Percentiles rank a stretch among this genome's conserved stretches.
phyloP scores from a whole-genome alignment of 495 filamentous ascomycete genomes.

The Xanthoparmelia taractica region DNA sequence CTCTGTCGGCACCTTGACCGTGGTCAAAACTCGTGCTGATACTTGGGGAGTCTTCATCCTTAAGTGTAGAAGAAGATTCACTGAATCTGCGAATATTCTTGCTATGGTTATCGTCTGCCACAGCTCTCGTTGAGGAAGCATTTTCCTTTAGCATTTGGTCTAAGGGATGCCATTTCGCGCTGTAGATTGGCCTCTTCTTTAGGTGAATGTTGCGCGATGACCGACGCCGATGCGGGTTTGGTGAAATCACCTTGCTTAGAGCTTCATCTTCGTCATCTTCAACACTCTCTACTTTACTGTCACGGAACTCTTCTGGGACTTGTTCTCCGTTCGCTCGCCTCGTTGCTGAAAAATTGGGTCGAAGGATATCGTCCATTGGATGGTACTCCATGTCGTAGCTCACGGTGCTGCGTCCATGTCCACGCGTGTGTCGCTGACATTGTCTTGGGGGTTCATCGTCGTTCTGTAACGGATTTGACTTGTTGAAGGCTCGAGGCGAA shows the following conservation, averaged over 20 bases:
- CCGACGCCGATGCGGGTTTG: background rate
- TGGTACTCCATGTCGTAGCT: conserved; percentile 32
- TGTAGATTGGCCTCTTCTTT: background rate
- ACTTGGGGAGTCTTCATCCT: background rate
- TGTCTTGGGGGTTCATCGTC: background rate
- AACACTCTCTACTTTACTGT: background rate
- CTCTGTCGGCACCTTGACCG: background rate
- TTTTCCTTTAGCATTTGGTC: background rate
- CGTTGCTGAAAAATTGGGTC: conserved; percentile 21
- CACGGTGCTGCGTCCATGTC: background rate
- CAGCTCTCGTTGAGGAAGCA: background rate
- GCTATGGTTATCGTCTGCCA: background rate
- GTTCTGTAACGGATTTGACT: background rate
- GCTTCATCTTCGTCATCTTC: background rate
- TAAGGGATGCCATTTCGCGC: conserved; percentile 3
- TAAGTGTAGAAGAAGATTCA: background rate
- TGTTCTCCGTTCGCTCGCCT: background rate
- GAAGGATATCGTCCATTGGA: conserved; percentile 30
- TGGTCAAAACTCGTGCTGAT: background rate
- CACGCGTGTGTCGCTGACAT: background rate
- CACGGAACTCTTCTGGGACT: background rate
- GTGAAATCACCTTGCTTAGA: background rate
- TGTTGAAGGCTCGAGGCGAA: background rate
- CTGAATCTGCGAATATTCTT: background rate
- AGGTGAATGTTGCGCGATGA: conserved; percentile 1